Percentiles rank a stretch among this genome's conserved stretches.
These are phyloP conservation scores for Articulospora tetracladia DNA, from an alignment of 495 filamentous ascomycete species.

Conservation along the genomic window DNA sequence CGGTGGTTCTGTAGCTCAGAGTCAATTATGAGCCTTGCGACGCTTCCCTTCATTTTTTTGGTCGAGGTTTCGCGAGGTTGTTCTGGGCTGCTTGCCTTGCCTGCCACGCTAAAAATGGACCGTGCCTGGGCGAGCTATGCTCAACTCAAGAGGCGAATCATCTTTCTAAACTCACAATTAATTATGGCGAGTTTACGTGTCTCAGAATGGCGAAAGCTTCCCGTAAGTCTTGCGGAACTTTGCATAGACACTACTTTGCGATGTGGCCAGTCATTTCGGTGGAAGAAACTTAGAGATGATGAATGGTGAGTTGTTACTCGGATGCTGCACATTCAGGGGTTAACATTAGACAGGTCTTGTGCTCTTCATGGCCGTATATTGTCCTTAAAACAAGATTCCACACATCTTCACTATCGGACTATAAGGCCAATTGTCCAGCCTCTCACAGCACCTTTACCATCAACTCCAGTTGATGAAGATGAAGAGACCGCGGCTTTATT, in stretches of 20 bases:
- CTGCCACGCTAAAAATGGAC: not conserved
- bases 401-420: conserved; percentile 77
- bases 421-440: conserved; percentile 41
- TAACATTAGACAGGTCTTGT: conserved; percentile 54
- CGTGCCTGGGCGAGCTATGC: not conserved
- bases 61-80: not conserved
- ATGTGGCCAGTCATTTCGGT: conserved; percentile 92
- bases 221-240: conserved; percentile 74
- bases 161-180: not conserved
- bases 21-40: not conserved
- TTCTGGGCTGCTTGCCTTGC: not conserved
- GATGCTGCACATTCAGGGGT: not conserved
- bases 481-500: conserved; percentile 61
- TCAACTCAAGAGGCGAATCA: not conserved
- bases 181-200: conserved; percentile 23
- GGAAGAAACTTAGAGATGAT: conserved; percentile 72
- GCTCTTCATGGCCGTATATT: conserved; percentile 81
- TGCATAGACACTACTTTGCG: conserved; percentile 88
- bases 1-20: not conserved
- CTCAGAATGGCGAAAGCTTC: conserved; percentile 73
- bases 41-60: not conserved
- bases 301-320: conserved; percentile 63
- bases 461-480: conserved; percentile 4
- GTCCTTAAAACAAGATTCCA: conserved; percentile 77
- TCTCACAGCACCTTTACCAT: not conserved